Base-by-base conservation (phyloP, 352 stramenopile genomes). In the Pythium chondricola region DNA sequence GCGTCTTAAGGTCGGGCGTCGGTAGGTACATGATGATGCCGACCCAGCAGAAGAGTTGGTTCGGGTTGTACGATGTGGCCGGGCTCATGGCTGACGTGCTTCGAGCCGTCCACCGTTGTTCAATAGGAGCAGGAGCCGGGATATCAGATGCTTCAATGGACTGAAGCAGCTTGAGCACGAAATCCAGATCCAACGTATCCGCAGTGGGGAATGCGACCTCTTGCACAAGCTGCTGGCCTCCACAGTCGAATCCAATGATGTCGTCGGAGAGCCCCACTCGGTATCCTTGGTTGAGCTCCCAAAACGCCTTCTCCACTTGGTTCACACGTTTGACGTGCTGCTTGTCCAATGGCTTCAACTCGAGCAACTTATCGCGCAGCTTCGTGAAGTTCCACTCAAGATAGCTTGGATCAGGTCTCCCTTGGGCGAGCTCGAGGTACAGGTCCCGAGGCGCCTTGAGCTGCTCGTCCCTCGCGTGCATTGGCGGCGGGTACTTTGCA, bases 221-320 rank as follows among this genome's bases (percentile, higher is more conserved):
- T 38, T 93, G 89, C 4, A 99, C 97, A 65, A 96, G 96, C 71
- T 99, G 97, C 69, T 98, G 84, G 17, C 96, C 97, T 37, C 97
- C 97, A 63, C 97, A 99, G 76, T 99, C 97, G 65, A 99, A 99
- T 42, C 97, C 95, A 32, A 99, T 89, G 43, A 98, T 91, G 56
- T 98, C 72, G 60, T 97, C 94, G 30, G 88, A 98, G 20, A 85
- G 87, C 31, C 80, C 83, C 8, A 96, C 81, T 17, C 95, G 82
- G 51, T 84, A 93, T 32, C 93, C 96, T 65, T 98, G 70, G 55
- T 75, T 97, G 20, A 80, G 74, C 59, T 84, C 81, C 97, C 97
- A 99, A 61, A 98, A 99, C 40, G 95, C 75, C 29, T 92, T 93
- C 69, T 99, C 97, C 20, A 85, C 90, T 43, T 85, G 67, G 56